A percentile compares a stretch with the other conserved stretches of the same genome.
phyloP scores from a whole-genome alignment of 192 early-diverging fungal genomes.

The Gaertneriomyces semiglobifer region DNA sequence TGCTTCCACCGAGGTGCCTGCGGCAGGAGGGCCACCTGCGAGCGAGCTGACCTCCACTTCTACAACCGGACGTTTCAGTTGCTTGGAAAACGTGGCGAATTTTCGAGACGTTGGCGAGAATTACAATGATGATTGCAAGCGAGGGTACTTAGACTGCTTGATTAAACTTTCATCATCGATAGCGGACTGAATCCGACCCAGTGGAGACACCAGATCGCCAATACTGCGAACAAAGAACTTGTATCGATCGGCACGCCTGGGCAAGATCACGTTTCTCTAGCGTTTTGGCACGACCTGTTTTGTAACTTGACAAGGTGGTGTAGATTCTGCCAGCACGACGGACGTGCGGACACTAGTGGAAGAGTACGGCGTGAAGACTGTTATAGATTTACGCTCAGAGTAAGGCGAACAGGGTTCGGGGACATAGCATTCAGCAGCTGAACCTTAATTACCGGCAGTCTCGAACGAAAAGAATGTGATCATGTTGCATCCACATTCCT shows the following conservation, averaged over 20 bases:
- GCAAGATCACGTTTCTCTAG: background rate
- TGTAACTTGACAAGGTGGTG: background rate
- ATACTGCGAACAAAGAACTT: slow-evolving; percentile 3
- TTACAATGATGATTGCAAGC: slow-evolving; percentile 12
- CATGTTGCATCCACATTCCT: slow-evolving; percentile 34
- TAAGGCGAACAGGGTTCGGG: background rate
- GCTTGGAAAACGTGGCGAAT: slow-evolving; percentile 34
- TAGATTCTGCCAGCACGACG: slow-evolving; percentile 29
- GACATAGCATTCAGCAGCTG: no score
- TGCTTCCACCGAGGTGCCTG: no score
- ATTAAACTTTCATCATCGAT: background rate
- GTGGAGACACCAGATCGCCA: no score
- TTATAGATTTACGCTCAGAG: slow-evolving; percentile 45
- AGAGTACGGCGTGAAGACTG: slow-evolving; percentile 36
- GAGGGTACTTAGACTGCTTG: background rate
- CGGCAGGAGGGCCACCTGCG: no score
- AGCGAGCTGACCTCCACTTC: no score
- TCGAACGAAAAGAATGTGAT: slow-evolving; percentile 25
- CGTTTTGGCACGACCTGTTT: background rate
- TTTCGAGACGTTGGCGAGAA: slow-evolving; percentile 40
- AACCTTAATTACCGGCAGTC: background rate
- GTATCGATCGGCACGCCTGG: slow-evolving; percentile 14
- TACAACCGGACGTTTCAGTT: background rate
- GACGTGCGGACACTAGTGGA: slow-evolving; percentile 29
- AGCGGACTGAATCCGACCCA: background rate